Evolutionary conservation across 2,329 filamentous ascomycete species (phyloP).

Genomic region (Colletotrichum orchidophilum): DNA sequence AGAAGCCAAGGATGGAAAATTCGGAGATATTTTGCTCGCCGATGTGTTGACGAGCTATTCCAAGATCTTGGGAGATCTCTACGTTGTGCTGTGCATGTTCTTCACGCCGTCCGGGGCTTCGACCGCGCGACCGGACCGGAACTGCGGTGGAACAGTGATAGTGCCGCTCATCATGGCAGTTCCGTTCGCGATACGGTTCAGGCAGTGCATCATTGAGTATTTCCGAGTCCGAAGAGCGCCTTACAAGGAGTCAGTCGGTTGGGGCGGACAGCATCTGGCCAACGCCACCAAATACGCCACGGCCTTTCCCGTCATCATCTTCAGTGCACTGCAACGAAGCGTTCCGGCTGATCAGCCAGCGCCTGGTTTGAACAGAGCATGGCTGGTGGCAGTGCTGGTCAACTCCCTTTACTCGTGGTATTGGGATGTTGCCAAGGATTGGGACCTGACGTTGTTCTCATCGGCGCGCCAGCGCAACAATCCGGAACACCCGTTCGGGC

Average conservation of each 20-base stretch:
- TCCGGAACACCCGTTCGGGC: conserved; percentile 77
- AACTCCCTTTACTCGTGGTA: conserved; percentile 98
- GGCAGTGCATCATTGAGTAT: conserved; percentile 93
- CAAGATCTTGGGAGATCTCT: conserved; percentile 90
- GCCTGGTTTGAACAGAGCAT: conserved; percentile 61
- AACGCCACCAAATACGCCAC: conserved; percentile 97
- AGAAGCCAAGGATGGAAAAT: conserved; percentile 87
- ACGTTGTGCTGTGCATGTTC: conserved; percentile 92
- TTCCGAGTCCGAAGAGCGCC: conserved; percentile 71
- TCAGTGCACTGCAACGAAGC: conserved; percentile 78
- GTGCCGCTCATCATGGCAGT: conserved; percentile 87
- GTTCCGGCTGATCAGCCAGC: conserved; percentile 52
- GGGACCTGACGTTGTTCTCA: conserved; percentile 89
- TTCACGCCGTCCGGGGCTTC: conserved; percentile 75
- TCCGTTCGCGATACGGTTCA: conserved; percentile 85
- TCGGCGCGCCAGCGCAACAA: conserved; percentile 63
- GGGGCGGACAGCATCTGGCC: conserved; percentile 87
- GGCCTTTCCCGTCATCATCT: conserved; percentile 89
- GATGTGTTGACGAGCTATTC: conserved; percentile 96
- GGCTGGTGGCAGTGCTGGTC: conserved; percentile 77
- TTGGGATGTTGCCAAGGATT: conserved; percentile 97
- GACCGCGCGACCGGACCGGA: conserved; percentile 82
- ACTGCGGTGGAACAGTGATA: conserved; percentile 80
- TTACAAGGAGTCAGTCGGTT: conserved; percentile 67
- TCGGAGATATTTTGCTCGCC: conserved; percentile 91